phyloP scores from a whole-genome alignment of 202 grass and related monocot genomes.

The Dendrocalamus latiflorus region DNA sequence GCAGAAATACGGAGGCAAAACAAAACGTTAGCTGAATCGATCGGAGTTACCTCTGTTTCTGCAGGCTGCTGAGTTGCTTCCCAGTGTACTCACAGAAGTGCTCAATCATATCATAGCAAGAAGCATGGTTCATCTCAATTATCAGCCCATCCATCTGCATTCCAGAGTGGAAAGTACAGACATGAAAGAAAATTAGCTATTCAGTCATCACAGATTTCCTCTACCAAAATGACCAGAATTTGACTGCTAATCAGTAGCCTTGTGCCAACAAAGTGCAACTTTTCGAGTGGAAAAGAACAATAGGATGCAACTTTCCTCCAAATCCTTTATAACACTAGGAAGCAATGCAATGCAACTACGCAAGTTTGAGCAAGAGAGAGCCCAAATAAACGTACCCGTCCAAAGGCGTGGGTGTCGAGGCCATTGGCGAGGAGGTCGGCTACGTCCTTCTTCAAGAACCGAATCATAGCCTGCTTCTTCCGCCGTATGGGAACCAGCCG shows the following conservation, averaged over 20 bases:
- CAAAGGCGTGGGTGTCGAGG: conserved; percentile 62
- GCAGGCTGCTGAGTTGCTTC: conserved; percentile 62
- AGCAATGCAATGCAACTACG: not conserved
- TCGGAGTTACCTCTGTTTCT: conserved; percentile 65
- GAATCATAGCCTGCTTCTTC: conserved; percentile 73
- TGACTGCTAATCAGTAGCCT: not conserved
- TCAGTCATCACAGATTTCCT: not conserved
- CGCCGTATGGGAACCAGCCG: conserved; percentile 58
- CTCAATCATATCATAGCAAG: conserved; percentile 81
- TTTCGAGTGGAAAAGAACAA: not conserved
- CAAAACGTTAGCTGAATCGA: not conserved
- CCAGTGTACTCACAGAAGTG: conserved; percentile 57
- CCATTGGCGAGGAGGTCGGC: conserved; percentile 74
- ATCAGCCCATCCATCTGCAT: conserved; percentile 81
- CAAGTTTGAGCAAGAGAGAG: not conserved
- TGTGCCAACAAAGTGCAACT: not conserved
- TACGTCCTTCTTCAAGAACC: conserved; percentile 85
- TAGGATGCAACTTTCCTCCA: not conserved
- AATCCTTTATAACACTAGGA: not conserved
- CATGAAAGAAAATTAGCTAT: not conserved
- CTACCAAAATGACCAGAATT: not conserved
- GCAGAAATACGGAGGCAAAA: not conserved
- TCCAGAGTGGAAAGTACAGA: not conserved
- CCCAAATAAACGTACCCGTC: conserved; percentile 35
- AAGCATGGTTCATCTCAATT: conserved; percentile 63